Evolutionary conservation across 192 early-diverging fungal species (phyloP).

Genomic region (Anaeromyces robustus): DNA sequence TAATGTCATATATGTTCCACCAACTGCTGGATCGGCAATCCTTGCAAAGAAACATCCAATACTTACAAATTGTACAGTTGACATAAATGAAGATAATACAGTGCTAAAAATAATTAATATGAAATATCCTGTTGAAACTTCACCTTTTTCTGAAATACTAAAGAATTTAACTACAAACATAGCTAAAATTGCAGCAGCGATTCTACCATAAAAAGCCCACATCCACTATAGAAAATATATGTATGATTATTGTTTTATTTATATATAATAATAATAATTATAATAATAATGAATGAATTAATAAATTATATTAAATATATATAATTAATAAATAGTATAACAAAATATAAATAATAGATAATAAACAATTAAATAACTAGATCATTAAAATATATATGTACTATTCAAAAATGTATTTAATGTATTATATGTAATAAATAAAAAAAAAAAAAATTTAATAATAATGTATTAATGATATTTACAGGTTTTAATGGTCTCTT

Average conservation of each 20-base stretch:
- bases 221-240: constrained; percentile 45
- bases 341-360: too few species aligned
- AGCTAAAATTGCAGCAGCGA: constrained; percentile 58
- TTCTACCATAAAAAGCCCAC: constrained; percentile 72
- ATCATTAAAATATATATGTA: too few species aligned
- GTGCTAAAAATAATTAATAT: not conserved
- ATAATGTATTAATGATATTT: too few species aligned
- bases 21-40: constrained; percentile 90
- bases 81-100: constrained; percentile 11
- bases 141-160: constrained; percentile 36
- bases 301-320: too few species aligned
- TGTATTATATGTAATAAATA: too few species aligned
- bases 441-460: too few species aligned
- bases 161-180: constrained; percentile 73
- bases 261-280: not conserved
- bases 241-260: not conserved
- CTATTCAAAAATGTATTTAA: too few species aligned
- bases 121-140: constrained; percentile 20
- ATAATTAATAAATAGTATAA: too few species aligned
- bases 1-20: constrained; percentile 49
- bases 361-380: too few species aligned
- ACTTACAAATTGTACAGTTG: constrained; percentile 90
- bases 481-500: constrained; percentile 65
- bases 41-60: constrained; percentile 87
- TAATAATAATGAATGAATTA: constrained; percentile 5